phyloP scores from a whole-genome alignment of 139 green algal genomes.

The Nannochloris sp. region DNA sequence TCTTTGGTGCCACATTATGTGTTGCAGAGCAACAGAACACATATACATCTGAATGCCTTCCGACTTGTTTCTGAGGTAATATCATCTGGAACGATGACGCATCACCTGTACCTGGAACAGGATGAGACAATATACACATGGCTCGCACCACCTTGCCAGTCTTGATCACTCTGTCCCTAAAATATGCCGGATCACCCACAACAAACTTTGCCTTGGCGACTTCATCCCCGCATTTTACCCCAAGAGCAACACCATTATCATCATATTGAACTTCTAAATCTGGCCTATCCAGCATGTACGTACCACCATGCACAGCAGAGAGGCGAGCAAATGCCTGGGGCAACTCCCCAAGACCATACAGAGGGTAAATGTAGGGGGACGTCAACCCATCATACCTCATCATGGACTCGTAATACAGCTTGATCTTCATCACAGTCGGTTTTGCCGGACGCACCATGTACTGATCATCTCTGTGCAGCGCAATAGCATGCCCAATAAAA shows the following conservation, averaged over 20 bases:
- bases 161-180: slow-evolving; percentile 42
- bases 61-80: slow-evolving; percentile 93
- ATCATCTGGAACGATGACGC: slow-evolving; percentile 83
- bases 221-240: slow-evolving; percentile 79
- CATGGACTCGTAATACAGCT: slow-evolving; percentile 95
- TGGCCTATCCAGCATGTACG: slow-evolving; percentile 96
- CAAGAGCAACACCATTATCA: slow-evolving; percentile 43
- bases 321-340: slow-evolving; percentile 95
- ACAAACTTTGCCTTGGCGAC: slow-evolving; percentile 82
- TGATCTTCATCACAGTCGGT: slow-evolving; percentile 77
- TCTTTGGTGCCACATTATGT: slow-evolving; percentile 81
- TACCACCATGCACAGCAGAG: slow-evolving; percentile 91
- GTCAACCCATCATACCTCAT: slow-evolving; percentile 81
- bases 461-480: slow-evolving; percentile 62
- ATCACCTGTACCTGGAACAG: slow-evolving; percentile 92
- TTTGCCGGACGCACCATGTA: slow-evolving; percentile 54
- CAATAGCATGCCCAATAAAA: slow-evolving; percentile 96
- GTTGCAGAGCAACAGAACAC: slow-evolving; percentile 93
- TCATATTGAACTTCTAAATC: slow-evolving; percentile 58
- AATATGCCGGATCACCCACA: slow-evolving; percentile 91
- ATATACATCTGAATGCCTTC: slow-evolving; percentile 90
- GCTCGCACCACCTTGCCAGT: slow-evolving; percentile 79
- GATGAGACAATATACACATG: slow-evolving; percentile 88
- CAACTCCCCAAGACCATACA: slow-evolving; percentile 95
- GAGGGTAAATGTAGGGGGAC: slow-evolving; percentile 96